Evolutionary conservation across 1,284 basidiomycete species (phyloP), one percentile per base, ranked within the genome.

Genomic region (Caloboletus firmus): DNA sequence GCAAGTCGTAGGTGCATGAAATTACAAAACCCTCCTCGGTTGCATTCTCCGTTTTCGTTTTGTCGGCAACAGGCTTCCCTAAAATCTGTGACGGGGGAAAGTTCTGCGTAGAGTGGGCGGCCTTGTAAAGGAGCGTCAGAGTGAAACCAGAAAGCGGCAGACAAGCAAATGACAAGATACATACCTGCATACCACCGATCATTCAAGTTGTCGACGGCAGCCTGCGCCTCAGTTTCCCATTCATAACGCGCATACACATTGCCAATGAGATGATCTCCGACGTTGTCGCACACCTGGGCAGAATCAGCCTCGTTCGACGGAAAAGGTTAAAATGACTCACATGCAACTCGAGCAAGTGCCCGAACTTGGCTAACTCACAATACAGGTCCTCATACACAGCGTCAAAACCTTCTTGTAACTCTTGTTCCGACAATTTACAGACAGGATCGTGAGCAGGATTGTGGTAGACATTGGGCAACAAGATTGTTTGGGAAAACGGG

Each of bases 231-330:
- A 0, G 95, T 94, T 75, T 99, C 97, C 92, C 92, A 97, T 69
- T 98, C 95, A 71, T 94, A 99, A 41, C 97, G 83, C 12, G 95
- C 97, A 69, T 99, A 99, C 2, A 99, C 97, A 68, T 99, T 99
- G 28, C 97, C 97, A 67, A 98, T 95, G 42, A 99, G 79, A 72
- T 99, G 97, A 70, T 99, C 97, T 26, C 97, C 97, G 30, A 99
- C 95, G 69, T 99, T 99, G 76, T 99, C 97, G 71, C 97, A 99
- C 8, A 99, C 91, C 86, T 93, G 20, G 5, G 8, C 4, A 26
- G 22, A 40, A 45, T 60, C 17, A 61, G 35, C 17, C 28, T 34
- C 26, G 17, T 28, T 35, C 1, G 22, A 41, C 3, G 8, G 26
- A 49, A 54, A 20, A 31, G 26, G n/a, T 32, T 32, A 18, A 42